Conservation (phyloP, 371 early-diverging fungal species). For the Apophysomyces ossiformis region DNA sequence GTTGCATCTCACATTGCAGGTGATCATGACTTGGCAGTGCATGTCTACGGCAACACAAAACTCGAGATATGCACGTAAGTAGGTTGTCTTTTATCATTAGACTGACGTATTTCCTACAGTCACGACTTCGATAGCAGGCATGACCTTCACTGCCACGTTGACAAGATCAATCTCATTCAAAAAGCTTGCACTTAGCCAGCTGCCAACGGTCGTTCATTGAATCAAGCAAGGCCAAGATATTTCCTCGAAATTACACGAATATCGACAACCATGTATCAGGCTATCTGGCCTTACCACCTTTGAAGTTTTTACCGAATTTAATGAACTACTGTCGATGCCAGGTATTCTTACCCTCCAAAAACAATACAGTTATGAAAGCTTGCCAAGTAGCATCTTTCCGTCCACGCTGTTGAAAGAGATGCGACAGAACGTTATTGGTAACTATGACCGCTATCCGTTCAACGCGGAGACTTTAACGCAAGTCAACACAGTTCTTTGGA, state of each 20-base stretch:
- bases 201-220: conserved; percentile 10
- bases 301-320: conserved; percentile 22
- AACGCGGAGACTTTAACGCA: conserved; percentile 12
- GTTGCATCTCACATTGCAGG: no score
- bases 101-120: no score
- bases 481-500: conserved; percentile 13
- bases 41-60: no score
- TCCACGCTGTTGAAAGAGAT: conserved; percentile 14
- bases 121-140: no score
- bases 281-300: conserved; percentile 19
- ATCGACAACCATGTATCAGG: conserved; percentile 13
- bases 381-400: conserved; percentile 15
- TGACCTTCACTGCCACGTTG: background rate
- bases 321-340: conserved; percentile 21
- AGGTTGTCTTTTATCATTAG: no score
- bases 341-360: conserved; percentile 22
- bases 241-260: background rate
- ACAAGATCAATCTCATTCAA: background rate
- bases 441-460: conserved; percentile 16
- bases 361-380: conserved; percentile 18
- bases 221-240: conserved; percentile 20
- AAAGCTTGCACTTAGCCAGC: background rate
- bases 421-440: conserved; percentile 9
- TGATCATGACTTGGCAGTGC: no score
- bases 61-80: no score